Base-by-base conservation (phyloP, 2,329 filamentous ascomycete genomes). In the Aspergillus quadricinctus region DNA sequence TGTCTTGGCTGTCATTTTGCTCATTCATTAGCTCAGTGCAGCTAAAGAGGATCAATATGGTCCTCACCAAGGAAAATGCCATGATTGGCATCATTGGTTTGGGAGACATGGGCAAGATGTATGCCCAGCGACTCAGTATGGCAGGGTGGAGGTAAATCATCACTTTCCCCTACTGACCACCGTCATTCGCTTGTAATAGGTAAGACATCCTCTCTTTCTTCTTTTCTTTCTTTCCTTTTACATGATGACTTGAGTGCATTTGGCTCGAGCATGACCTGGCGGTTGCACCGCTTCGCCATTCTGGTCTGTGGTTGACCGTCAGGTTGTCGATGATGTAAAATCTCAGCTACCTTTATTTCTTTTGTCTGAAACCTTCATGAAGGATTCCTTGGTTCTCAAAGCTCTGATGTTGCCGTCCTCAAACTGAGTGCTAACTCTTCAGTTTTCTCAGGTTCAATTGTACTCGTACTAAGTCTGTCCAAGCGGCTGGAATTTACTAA, bases 161-260 rank as follows among this genome's bases (percentile, higher is more conserved):
- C 21, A 23, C 21, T 40, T n/a, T 50, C 19, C 29, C 35, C 31
- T 40, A 23, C 10, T 17, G 19, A 5, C 49, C 7, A 50, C 49
- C 57, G 29, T 45, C 45, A 58, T 53, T 49, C 40, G 41, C 43
- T 53, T 37, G 72, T 76, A 73, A 70, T 54, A 59, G 64, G 64
- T 66, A 63, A 62, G 64, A 74, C 35, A 56, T 55, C 40, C 53
- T 54, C 50, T 25, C 25, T 48, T 45, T 49, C 45, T 45, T 50
- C 49, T 57, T 52, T 51, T 57, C 55, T 48, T 53, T 43, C 14
- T 29, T 35, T 53, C 54, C 54, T 56, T 57, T 75, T 65, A 60
- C 73, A 92, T 95, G 93, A 97, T 97, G 93, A 97, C 93, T 91
- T 93, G 93, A 97, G 93, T 92, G 93, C 93, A 97, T 97, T 97